A percentile compares a stretch with the other conserved stretches of the same genome.
Conservation (phyloP, 495 filamentous ascomycete genomes). For the Talaromyces thailandensis region DNA sequence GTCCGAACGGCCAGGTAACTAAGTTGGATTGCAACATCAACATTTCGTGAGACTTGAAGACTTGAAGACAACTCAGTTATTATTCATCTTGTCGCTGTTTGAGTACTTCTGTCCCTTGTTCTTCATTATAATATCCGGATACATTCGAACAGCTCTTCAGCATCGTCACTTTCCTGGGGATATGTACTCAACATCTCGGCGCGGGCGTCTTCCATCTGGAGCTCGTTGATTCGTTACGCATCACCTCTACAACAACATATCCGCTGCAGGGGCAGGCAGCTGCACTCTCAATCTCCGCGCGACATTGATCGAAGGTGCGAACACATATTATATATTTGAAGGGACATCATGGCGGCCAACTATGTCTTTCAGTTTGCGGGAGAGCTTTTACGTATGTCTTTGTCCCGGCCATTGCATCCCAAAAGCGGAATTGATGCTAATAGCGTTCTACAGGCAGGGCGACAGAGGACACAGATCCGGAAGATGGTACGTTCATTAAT, state of each 20-base stretch:
- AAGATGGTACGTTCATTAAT: slow-evolving; percentile 35
- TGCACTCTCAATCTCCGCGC: not conserved
- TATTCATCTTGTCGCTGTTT: not conserved
- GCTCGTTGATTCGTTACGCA: not conserved
- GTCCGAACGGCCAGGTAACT: not conserved
- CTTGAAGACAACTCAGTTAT: not conserved
- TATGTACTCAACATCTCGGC: slow-evolving; percentile 1
- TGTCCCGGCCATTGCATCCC: not conserved
- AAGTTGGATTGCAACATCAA: not conserved
- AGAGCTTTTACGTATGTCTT: slow-evolving; percentile 31
- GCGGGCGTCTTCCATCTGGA: slow-evolving; percentile 5
- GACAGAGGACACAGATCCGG: slow-evolving; percentile 36
- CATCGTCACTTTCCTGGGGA: not conserved
- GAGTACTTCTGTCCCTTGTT: not conserved
- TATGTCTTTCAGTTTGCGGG: slow-evolving; percentile 27
- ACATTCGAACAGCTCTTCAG: not conserved
- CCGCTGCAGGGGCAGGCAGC: not conserved
- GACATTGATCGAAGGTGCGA: not conserved
- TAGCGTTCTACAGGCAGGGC: slow-evolving; percentile 17
- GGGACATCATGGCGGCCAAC: slow-evolving; percentile 26
- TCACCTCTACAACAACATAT: not conserved
- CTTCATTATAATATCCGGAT: not conserved
- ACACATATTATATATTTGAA: slow-evolving; percentile 4
- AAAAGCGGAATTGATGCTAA: slow-evolving; percentile 10
- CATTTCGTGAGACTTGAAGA: not conserved